phyloP scores from a whole-genome alignment of 352 stramenopile species.

The Halophytophthora batemanensis region DNA sequence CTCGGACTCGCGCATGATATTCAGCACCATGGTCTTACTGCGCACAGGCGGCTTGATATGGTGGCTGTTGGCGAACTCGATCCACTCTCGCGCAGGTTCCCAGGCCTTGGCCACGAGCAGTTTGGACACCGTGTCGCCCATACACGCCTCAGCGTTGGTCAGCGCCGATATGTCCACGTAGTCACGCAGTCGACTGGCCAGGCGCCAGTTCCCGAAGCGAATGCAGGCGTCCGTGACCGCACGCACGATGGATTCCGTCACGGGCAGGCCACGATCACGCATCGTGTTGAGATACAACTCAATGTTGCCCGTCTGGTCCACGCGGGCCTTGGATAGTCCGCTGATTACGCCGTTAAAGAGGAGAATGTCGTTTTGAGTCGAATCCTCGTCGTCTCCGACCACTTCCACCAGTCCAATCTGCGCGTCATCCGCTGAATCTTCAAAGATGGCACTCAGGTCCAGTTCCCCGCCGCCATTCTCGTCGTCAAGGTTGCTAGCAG shows the following conservation, averaged over 20 bases:
- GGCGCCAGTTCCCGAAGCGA: conserved; percentile 56
- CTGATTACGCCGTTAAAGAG: conserved; percentile 82
- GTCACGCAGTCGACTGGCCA: conserved; percentile 43
- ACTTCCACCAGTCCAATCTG: conserved; percentile 12
- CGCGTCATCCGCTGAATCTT: conserved; percentile 1
- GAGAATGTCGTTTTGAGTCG: conserved; percentile 34
- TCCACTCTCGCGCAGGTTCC: conserved; percentile 50
- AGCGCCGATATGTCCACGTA: conserved; percentile 49
- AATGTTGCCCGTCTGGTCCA: conserved; percentile 69
- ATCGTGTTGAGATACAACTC: conserved; percentile 57
- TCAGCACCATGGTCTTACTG: conserved; percentile 57
- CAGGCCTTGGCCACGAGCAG: conserved; percentile 60
- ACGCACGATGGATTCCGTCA: conserved; percentile 77
- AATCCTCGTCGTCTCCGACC: conserved; percentile 22
- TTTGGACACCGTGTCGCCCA: conserved; percentile 79
- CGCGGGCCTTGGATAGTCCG: conserved; percentile 69
- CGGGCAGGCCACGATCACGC: conserved; percentile 36
- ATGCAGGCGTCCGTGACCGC: conserved; percentile 71
- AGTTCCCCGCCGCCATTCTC: conserved; percentile 30
- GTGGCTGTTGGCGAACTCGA: conserved; percentile 42
- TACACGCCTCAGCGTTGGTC: conserved; percentile 53
- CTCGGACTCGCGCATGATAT: conserved; percentile 26
- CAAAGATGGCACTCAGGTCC: conserved; percentile 21
- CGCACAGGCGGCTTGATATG: conserved; percentile 62
- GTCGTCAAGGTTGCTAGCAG: conserved; percentile 22